phyloP scores from a whole-genome alignment of 177 flowering plant species.

The Vitis hybrid region DNA sequence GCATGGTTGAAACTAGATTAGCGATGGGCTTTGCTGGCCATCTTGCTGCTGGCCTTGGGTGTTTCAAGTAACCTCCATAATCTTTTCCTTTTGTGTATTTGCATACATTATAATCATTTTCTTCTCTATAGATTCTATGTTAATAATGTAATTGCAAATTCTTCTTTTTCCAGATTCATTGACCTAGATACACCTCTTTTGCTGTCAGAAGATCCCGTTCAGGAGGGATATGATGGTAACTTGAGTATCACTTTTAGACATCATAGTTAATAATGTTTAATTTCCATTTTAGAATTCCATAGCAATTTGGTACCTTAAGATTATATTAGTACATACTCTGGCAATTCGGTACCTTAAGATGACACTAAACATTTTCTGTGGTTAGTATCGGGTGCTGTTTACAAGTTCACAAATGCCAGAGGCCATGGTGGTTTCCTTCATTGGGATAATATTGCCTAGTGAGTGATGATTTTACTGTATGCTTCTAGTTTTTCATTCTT shows the following conservation, averaged over 20 bases:
- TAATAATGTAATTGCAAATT: too few species aligned
- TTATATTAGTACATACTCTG: neutral
- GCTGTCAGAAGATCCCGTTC: slow-evolving; percentile 83
- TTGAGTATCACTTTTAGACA: neutral
- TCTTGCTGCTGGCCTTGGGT: slow-evolving; percentile 92
- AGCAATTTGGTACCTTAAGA: neutral
- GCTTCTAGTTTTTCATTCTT: neutral
- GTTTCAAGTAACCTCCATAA: slow-evolving; percentile 61
- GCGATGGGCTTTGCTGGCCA: slow-evolving; percentile 98
- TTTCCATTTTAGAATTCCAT: neutral
- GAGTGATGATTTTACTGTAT: slow-evolving; percentile 18
- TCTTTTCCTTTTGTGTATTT: neutral
- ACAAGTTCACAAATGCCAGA: slow-evolving; percentile 72
- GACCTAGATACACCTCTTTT: slow-evolving; percentile 90
- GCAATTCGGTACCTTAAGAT: neutral
- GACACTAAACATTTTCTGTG: slow-evolving; percentile 1
- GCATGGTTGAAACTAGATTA: slow-evolving; percentile 92
- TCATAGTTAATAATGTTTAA: neutral
- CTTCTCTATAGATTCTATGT: too few species aligned
- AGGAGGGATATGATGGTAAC: slow-evolving; percentile 89
- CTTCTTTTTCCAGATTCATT: slow-evolving; percentile 52
- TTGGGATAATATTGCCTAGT: slow-evolving; percentile 66
- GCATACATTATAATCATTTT: neutral
- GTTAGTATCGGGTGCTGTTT: slow-evolving; percentile 70
- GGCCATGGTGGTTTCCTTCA: slow-evolving; percentile 88